Percentiles rank a stretch among this genome's conserved stretches.
These are phyloP conservation scores for Saraca asoca DNA, from an alignment of 331 rosid species.

Conservation along the genomic window DNA sequence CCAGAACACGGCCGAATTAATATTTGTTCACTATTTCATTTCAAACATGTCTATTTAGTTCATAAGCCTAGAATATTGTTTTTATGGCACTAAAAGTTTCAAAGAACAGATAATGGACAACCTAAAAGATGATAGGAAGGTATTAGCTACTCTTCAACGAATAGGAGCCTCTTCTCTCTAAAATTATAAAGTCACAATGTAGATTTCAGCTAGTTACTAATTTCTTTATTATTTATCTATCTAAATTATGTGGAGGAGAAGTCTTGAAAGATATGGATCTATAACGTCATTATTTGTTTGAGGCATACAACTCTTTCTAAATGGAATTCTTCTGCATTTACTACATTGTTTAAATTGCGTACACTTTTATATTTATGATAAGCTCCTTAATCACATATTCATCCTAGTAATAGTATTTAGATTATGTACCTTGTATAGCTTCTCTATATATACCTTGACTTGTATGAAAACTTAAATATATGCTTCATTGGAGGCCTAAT, in stretches of 20 bases:
- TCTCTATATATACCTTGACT: too few relatives aligned
- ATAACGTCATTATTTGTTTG: constrained; percentile 74
- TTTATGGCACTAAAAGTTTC: constrained; percentile 61
- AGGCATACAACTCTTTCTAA: constrained; percentile 48
- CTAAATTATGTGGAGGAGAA: constrained; percentile 56
- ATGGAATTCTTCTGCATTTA: too few relatives aligned
- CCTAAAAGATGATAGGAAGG: constrained; percentile 82
- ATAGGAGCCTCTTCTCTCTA: constrained; percentile 8
- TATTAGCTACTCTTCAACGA: constrained; percentile 34
- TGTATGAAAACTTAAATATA: too few relatives aligned
- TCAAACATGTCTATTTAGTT: constrained; percentile 4
- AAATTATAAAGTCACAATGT: constrained; percentile 16
- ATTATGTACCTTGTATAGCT: background rate
- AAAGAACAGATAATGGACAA: constrained; percentile 83
- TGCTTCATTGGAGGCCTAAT: too few relatives aligned
- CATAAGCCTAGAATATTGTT: constrained; percentile 27
- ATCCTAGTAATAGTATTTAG: too few relatives aligned
- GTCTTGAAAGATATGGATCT: constrained; percentile 77
- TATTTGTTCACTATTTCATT: constrained; percentile 17
- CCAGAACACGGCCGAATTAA: background rate
- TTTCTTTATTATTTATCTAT: constrained; percentile 24
- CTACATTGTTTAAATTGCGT: too few relatives aligned
- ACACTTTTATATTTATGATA: too few relatives aligned
- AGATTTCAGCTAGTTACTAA: constrained; percentile 19
- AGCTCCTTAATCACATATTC: too few relatives aligned